A percentile compares a stretch with the other conserved stretches of the same genome.
Conservation (phyloP, 176 grass and related monocot species). For the Chrysopogon serrulatus region DNA sequence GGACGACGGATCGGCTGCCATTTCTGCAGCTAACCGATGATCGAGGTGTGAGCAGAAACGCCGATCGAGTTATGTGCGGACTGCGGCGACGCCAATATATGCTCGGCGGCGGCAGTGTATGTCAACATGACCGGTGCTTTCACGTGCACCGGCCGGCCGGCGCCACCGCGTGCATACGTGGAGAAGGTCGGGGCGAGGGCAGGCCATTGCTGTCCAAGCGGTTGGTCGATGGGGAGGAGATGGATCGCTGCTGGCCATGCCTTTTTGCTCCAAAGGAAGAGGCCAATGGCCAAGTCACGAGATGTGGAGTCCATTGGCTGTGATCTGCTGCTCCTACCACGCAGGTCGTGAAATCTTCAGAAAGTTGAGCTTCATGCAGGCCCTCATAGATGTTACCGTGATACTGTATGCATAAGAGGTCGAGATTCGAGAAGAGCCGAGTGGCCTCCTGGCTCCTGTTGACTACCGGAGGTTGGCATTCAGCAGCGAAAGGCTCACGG, state of each 20-base stretch:
- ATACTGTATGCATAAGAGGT: conserved; percentile 2
- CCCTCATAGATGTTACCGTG: not conserved
- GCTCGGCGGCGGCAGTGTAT: not conserved
- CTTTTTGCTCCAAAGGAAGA: conserved; percentile 33
- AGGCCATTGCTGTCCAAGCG: conserved; percentile 36
- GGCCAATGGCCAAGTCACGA: conserved; percentile 53
- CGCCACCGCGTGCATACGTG: conserved; percentile 2
- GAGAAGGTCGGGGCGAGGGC: not conserved
- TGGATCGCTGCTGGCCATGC: conserved; percentile 33
- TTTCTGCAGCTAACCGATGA: not conserved
- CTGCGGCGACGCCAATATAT: conserved; percentile 20
- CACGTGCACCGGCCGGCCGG: conserved; percentile 24
- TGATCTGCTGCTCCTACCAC: not conserved
- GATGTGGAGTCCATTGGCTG: conserved; percentile 14
- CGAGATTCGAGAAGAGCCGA: not conserved
- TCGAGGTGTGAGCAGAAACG: not conserved
- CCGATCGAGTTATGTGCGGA: not conserved
- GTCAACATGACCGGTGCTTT: conserved; percentile 31
- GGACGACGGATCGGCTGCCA: conserved; percentile 44
- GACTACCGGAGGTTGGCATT: conserved; percentile 10
- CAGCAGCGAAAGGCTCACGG: conserved; percentile 25
- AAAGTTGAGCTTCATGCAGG: not conserved
- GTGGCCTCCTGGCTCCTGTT: not conserved
- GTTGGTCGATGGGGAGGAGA: conserved; percentile 47
- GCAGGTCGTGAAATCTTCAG: not conserved